These are phyloP conservation scores for Lathyrus tuberosus DNA, from an alignment of 306 rosid species.

Conservation along the genomic window DNA sequence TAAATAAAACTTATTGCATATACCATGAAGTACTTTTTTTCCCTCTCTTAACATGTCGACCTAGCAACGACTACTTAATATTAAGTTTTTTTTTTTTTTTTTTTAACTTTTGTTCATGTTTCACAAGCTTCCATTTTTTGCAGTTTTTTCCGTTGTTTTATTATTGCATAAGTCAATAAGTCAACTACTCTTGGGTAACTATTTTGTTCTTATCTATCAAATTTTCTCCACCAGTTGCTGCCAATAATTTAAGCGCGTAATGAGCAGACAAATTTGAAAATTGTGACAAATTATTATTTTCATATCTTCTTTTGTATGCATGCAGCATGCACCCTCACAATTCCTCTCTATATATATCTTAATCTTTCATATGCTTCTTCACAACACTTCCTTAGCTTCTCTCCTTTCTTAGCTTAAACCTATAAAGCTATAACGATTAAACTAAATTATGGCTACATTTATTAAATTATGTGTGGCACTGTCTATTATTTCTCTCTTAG, in stretches of 20 bases:
- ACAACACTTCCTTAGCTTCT: too few relatives aligned
- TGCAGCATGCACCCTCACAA: conserved; percentile 28
- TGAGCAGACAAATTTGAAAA: conserved; percentile 33
- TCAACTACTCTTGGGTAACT: too few relatives aligned
- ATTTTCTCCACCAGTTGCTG: background rate
- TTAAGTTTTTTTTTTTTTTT: too few relatives aligned
- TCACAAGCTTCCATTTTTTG: conserved; percentile 5
- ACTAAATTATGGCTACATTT: conserved; percentile 34
- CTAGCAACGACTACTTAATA: background rate
- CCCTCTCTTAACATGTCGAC: background rate
- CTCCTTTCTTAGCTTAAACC: too few relatives aligned
- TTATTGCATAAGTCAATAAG: too few relatives aligned
- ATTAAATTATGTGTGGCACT: conserved; percentile 32
- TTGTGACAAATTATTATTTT: background rate
- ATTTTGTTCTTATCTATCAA: background rate
- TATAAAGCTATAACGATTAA: background rate
- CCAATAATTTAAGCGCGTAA: background rate
- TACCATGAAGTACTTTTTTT: too few relatives aligned
- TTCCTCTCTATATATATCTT: too few relatives aligned
- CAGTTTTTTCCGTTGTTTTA: background rate
- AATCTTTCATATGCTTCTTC: too few relatives aligned
- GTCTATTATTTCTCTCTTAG: conserved; percentile 39
- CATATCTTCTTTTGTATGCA: background rate
- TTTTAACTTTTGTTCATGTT: background rate
- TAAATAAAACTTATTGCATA: too few relatives aligned